Conservation (phyloP, 768 basidiomycete species). For the Boletus rex-veris region DNA sequence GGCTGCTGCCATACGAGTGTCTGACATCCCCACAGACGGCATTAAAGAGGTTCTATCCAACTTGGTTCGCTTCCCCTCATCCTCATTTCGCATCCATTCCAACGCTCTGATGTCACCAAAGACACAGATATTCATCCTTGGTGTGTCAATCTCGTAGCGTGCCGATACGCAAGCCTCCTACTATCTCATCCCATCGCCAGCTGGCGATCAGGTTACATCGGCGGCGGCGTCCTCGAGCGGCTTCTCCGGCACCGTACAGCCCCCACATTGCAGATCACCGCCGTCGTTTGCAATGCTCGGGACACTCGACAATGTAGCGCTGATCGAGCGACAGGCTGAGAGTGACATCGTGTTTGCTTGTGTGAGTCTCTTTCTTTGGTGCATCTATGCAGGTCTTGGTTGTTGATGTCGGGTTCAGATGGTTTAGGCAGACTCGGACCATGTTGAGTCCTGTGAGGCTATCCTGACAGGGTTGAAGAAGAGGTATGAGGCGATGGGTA, state of each 20-base stretch:
- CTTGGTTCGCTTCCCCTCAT: too few relatives aligned
- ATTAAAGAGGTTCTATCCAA: too few relatives aligned
- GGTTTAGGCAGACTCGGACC: slow-evolving; percentile 41
- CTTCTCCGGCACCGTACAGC: slow-evolving; percentile 20
- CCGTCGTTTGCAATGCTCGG: slow-evolving; percentile 36
- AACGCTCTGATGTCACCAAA: slow-evolving; percentile 15
- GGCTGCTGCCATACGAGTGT: too few relatives aligned
- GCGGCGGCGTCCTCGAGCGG: slow-evolving; percentile 24
- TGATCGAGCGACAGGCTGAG: slow-evolving; percentile 40
- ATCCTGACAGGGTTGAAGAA: slow-evolving; percentile 50
- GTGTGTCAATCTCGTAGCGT: slow-evolving; percentile 7
- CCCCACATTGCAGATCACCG: slow-evolving; percentile 15
- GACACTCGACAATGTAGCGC: slow-evolving; percentile 36
- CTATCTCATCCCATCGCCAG: neutral
- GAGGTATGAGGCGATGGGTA: slow-evolving; percentile 40
- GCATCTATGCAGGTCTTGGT: too few relatives aligned
- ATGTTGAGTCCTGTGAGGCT: slow-evolving; percentile 40
- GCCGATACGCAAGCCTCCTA: too few relatives aligned
- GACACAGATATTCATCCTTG: slow-evolving; percentile 41
- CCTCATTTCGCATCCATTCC: neutral
- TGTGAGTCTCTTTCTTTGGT: slow-evolving; percentile 19
- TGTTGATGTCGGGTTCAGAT: neutral
- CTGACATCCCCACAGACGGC: too few relatives aligned
- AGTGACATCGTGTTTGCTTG: slow-evolving; percentile 41
- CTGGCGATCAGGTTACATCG: slow-evolving; percentile 25